phyloP scores from a whole-genome alignment of 305 asterid genomes.

The Ajuga reptans region DNA sequence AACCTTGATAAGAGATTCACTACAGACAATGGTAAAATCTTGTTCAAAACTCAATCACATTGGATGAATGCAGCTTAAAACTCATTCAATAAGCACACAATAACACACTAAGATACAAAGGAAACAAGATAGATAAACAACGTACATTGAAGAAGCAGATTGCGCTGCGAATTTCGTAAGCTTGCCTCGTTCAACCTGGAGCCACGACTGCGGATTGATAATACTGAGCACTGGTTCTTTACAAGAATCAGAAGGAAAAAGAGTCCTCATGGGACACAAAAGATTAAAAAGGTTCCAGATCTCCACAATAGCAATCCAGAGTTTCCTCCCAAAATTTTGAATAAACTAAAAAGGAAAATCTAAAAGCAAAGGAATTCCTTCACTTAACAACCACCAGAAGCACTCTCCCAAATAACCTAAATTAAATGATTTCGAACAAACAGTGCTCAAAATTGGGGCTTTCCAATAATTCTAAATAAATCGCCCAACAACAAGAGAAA shows the following conservation, averaged over 20 bases:
- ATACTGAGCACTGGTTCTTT: constrained; percentile 58
- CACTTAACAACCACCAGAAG: constrained; percentile 21
- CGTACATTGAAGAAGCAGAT: constrained; percentile 71
- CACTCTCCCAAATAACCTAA: constrained; percentile 20
- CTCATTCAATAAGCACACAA: background rate
- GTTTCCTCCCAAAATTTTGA: constrained; percentile 20
- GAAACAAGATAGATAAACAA: constrained; percentile 12
- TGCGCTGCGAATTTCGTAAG: constrained; percentile 50
- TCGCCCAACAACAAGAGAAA: background rate
- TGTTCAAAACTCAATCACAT: constrained; percentile 8
- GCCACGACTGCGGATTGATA: constrained; percentile 90
- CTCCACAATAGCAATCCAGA: constrained; percentile 61
- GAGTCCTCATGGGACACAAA: constrained; percentile 82
- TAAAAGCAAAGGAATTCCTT: background rate
- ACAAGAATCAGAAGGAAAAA: constrained; percentile 78
- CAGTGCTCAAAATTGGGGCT: constrained; percentile 17
- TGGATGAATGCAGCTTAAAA: background rate
- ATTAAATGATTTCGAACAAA: constrained; percentile 19
- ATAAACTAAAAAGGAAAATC: background rate
- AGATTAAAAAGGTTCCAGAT: constrained; percentile 66
- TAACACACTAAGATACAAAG: background rate
- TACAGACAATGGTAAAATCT: constrained; percentile 33
- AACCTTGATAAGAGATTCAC: constrained; percentile 85
- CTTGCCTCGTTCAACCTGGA: constrained; percentile 93
- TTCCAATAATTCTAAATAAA: background rate